A percentile compares a stretch with the other conserved stretches of the same genome.
These are phyloP conservation scores for Aspergillus biplanus DNA, from an alignment of 495 filamentous ascomycete species.

Conservation along the genomic window DNA sequence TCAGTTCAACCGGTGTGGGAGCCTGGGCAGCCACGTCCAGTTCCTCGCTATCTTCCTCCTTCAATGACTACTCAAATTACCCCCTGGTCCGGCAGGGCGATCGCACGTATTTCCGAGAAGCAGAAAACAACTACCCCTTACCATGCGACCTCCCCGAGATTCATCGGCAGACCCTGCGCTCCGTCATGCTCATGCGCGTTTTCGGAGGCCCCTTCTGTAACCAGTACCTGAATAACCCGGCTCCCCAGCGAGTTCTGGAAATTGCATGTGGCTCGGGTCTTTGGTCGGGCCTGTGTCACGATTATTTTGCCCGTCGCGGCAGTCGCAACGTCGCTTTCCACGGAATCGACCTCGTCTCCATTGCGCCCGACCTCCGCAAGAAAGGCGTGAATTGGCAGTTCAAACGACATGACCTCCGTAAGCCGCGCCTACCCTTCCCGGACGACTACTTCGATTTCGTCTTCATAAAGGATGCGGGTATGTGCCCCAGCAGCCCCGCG, in stretches of 20 bases:
- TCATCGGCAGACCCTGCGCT: slow-evolving; percentile 83
- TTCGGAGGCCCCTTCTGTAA: slow-evolving; percentile 81
- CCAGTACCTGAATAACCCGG: slow-evolving; percentile 62
- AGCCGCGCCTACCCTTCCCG: slow-evolving; percentile 74
- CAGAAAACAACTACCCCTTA: slow-evolving; percentile 74
- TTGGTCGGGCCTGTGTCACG: slow-evolving; percentile 86
- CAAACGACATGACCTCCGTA: slow-evolving; percentile 82
- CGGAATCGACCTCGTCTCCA: slow-evolving; percentile 79
- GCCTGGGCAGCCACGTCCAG: slow-evolving; percentile 41
- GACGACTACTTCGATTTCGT: slow-evolving; percentile 88
- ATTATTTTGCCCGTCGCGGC: slow-evolving; percentile 68
- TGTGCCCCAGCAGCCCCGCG: slow-evolving; percentile 64
- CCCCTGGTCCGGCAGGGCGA: slow-evolving; percentile 76
- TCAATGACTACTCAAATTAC: slow-evolving; percentile 52
- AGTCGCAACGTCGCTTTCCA: slow-evolving; percentile 69
- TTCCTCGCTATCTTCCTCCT: slow-evolving; percentile 41
- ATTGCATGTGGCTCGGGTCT: slow-evolving; percentile 86
- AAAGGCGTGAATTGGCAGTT: slow-evolving; percentile 86
- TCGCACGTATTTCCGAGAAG: slow-evolving; percentile 80
- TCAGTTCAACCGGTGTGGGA: slow-evolving; percentile 36
- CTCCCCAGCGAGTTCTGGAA: slow-evolving; percentile 80
- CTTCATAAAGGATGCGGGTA: slow-evolving; percentile 83
- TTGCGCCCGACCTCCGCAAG: slow-evolving; percentile 72
- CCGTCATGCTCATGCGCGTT: slow-evolving; percentile 77
- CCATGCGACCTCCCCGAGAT: slow-evolving; percentile 88